phyloP scores from a whole-genome alignment of 2,329 filamentous ascomycete species.

The Curvularia sp. region DNA sequence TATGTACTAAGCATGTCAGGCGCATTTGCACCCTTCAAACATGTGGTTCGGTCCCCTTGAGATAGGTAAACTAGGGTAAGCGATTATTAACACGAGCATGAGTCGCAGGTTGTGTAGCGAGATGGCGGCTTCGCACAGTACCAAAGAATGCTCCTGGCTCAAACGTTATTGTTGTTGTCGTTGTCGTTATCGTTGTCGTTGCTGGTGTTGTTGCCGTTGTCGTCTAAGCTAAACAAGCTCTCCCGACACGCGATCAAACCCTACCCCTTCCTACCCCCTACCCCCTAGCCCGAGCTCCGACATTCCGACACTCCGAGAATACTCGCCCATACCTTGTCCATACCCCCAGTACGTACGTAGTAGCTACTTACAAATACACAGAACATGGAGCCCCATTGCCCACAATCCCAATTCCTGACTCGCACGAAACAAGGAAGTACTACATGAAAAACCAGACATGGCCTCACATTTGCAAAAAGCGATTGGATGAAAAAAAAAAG shows the following conservation, averaged over 20 bases:
- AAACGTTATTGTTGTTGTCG: background rate
- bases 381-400: background rate
- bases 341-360: background rate
- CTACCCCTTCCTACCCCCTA: background rate
- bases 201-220: background rate
- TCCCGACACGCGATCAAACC: conserved; percentile 8
- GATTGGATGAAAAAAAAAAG: background rate
- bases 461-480: too few species aligned
- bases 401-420: background rate
- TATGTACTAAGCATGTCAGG: background rate
- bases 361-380: too few species aligned
- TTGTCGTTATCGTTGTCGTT: background rate
- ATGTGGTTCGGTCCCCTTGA: background rate
- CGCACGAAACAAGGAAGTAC: background rate
- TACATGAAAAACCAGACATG: background rate
- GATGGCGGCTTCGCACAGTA: background rate
- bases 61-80: background rate
- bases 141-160: background rate
- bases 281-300: conserved; percentile 3
- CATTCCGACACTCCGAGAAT: conserved; percentile 1
- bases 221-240: conserved; percentile 7
- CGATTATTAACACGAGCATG: background rate
- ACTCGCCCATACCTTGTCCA: background rate
- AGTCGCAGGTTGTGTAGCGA: background rate
- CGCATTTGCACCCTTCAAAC: background rate